Evolutionary conservation across 345 rosid genomes (phyloP).

Genomic region (Lumnitzera racemosa): DNA sequence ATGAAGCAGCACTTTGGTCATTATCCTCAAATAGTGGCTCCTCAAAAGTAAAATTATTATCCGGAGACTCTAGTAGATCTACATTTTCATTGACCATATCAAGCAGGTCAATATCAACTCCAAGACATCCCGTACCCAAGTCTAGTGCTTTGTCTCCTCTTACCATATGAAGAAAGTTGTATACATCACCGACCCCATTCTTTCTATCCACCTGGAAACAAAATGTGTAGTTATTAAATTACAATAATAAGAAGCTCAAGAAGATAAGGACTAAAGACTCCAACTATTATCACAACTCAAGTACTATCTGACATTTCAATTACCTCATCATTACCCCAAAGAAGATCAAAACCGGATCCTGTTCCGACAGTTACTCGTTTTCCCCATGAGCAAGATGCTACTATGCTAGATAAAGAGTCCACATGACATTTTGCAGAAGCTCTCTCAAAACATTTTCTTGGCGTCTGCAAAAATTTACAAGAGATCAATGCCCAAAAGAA

Average conservation of each 20-base stretch:
- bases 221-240: too few species aligned
- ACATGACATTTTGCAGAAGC: slow-evolving; percentile 82
- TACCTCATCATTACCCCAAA: slow-evolving; percentile 63
- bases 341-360: slow-evolving; percentile 76
- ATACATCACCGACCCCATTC: slow-evolving; percentile 48
- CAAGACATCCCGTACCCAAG: slow-evolving; percentile 52
- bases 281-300: background rate
- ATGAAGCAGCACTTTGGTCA: slow-evolving; percentile 9
- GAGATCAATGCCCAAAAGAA: background rate
- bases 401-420: slow-evolving; percentile 70
- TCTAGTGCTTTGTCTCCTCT: slow-evolving; percentile 32
- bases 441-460: slow-evolving; percentile 79
- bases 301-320: background rate
- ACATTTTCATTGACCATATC: slow-evolving; percentile 38
- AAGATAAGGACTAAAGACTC: background rate
- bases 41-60: slow-evolving; percentile 37
- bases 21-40: slow-evolving; percentile 65
- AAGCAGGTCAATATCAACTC: slow-evolving; percentile 59
- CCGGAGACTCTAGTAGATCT: slow-evolving; percentile 75
- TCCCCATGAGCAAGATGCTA: slow-evolving; percentile 97
- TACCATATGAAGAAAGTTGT: slow-evolving; percentile 69
- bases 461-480: slow-evolving; percentile 39
- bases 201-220: slow-evolving; percentile 36
- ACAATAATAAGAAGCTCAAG: too few species aligned
- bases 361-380: slow-evolving; percentile 88